phyloP scores from a whole-genome alignment of 805 yeast species.

The Cyberlindnera nakhonratchasimensis region DNA sequence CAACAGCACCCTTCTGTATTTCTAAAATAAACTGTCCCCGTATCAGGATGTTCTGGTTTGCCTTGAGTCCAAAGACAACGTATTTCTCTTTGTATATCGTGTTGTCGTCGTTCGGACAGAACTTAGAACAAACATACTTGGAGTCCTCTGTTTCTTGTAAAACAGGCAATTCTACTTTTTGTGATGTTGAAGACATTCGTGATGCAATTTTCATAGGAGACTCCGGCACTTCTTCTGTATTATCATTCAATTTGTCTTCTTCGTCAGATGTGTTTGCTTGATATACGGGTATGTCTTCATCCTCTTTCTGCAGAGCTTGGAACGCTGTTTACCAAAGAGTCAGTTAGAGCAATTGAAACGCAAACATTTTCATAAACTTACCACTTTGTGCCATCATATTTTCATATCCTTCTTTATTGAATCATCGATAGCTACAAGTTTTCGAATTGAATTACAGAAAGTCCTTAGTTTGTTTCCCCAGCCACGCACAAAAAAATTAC shows the following conservation, averaged over 20 bases:
- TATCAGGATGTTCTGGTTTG: slow-evolving; percentile 40
- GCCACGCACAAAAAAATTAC: neutral
- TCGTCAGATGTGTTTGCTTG: slow-evolving; percentile 25
- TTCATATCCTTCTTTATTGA: neutral
- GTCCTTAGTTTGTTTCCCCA: neutral
- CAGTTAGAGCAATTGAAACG: neutral
- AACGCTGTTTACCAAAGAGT: slow-evolving; percentile 15
- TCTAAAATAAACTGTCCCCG: slow-evolving; percentile 45
- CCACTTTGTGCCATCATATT: slow-evolving; percentile 14
- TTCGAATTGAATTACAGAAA: neutral
- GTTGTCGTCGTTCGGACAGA: slow-evolving; percentile 38
- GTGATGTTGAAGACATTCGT: slow-evolving; percentile 1
- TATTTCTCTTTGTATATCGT: slow-evolving; percentile 31
- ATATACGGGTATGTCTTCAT: slow-evolving; percentile 18
- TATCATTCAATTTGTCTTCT: slow-evolving; percentile 9
- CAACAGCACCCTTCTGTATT: slow-evolving; percentile 45
- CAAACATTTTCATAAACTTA: too few species aligned
- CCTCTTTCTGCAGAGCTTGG: slow-evolving; percentile 20
- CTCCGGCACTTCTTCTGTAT: neutral
- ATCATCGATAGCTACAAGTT: neutral
- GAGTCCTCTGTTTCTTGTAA: slow-evolving; percentile 10
- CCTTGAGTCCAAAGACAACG: slow-evolving; percentile 41
- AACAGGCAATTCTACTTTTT: neutral
- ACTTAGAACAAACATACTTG: slow-evolving; percentile 33
- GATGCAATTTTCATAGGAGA: slow-evolving; percentile 5